phyloP scores from a whole-genome alignment of 345 rosid genomes.

The Linum tenue region DNA sequence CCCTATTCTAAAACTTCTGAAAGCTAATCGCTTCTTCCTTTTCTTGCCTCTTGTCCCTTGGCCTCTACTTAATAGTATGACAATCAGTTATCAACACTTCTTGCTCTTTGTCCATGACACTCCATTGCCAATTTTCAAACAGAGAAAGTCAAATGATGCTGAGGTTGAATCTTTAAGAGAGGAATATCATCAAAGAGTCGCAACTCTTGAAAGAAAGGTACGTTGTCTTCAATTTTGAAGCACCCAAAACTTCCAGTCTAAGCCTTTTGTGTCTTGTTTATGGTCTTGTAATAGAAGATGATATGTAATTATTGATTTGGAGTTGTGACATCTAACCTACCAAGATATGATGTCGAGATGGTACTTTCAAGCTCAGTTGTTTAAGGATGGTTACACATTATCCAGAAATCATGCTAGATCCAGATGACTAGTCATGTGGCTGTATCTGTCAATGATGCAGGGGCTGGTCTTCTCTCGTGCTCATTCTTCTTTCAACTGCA shows the following conservation, averaged over 20 bases:
- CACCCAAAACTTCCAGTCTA: neutral
- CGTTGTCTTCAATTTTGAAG: neutral
- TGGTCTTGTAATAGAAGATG: neutral
- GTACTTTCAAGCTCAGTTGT: neutral
- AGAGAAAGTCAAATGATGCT: slow-evolving; percentile 84
- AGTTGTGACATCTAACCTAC: neutral
- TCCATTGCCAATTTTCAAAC: slow-evolving; percentile 18
- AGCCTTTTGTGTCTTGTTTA: neutral
- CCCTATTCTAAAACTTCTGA: no score
- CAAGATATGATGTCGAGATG: neutral
- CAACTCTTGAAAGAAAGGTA: slow-evolving; percentile 94
- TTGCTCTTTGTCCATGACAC: neutral
- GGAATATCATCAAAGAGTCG: slow-evolving; percentile 96
- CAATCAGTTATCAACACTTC: neutral
- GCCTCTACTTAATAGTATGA: neutral
- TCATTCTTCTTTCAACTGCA: neutral
- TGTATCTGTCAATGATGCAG: neutral
- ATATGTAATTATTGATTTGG: neutral
- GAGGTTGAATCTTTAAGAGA: slow-evolving; percentile 94
- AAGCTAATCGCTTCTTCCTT: neutral
- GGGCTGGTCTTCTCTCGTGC: neutral
- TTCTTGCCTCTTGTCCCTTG: neutral
- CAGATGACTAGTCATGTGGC: neutral
- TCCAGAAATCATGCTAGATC: neutral
- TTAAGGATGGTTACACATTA: neutral